A percentile compares a stretch with the other conserved stretches of the same genome.
phyloP scores from a whole-genome alignment of 257 asterid genomes.

The Salvia hispanica region DNA sequence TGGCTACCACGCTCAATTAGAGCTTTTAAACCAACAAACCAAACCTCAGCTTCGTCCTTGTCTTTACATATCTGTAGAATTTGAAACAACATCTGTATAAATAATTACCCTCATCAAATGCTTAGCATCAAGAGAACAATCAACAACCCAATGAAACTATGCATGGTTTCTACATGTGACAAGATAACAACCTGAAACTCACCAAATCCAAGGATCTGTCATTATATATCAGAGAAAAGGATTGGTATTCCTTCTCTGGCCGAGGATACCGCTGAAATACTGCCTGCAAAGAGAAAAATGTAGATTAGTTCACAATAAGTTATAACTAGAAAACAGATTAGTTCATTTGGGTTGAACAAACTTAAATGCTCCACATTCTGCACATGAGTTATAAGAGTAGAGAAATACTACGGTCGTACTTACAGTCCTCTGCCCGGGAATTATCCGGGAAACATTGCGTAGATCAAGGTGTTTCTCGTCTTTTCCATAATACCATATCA shows the following conservation, averaged over 20 bases:
- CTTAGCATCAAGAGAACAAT: slow-evolving; percentile 21
- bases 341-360: background rate
- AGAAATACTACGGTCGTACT: slow-evolving; percentile 43
- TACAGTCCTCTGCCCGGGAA: slow-evolving; percentile 98
- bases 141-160: slow-evolving; percentile 54
- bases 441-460: slow-evolving; percentile 65
- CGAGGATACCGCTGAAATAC: slow-evolving; percentile 89
- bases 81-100: slow-evolving; percentile 16
- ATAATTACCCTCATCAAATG: slow-evolving; percentile 5
- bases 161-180: slow-evolving; percentile 1
- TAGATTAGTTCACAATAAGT: background rate
- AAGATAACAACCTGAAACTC: slow-evolving; percentile 42
- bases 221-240: slow-evolving; percentile 78
- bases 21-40: slow-evolving; percentile 87
- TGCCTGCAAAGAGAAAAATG: slow-evolving; percentile 48
- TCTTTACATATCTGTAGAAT: slow-evolving; percentile 82
- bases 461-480: slow-evolving; percentile 84
- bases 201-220: slow-evolving; percentile 94
- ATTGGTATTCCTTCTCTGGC: slow-evolving; percentile 96
- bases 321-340: too few species aligned
- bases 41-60: slow-evolving; percentile 94
- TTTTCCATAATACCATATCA: slow-evolving; percentile 87
- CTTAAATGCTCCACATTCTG: background rate
- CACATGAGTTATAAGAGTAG: background rate
- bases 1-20: slow-evolving; percentile 56